These are phyloP conservation scores for Fraxinus sp. DNA, from an alignment of 305 asterid species.

Conservation along the genomic window DNA sequence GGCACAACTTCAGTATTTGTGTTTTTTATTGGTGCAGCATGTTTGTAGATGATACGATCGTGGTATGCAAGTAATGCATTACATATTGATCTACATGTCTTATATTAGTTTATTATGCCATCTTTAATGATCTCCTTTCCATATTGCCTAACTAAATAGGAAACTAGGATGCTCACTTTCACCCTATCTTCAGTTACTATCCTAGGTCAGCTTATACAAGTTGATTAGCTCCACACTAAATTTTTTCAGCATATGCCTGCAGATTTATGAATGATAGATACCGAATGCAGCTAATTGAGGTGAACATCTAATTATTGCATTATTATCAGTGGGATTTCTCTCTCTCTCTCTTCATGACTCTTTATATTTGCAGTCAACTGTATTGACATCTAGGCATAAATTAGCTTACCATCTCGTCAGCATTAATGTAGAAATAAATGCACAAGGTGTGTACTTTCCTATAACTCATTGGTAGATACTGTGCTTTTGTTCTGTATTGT, in stretches of 20 bases:
- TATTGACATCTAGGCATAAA: not conserved
- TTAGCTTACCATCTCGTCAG: not conserved
- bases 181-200: slow-evolving; percentile 1
- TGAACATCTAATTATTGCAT: not conserved
- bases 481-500: not conserved
- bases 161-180: not conserved
- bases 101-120: not conserved
- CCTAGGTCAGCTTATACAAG: not conserved
- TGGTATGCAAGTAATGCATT: not conserved
- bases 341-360: not conserved
- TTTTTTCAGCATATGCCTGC: not conserved
- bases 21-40: not conserved
- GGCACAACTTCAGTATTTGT: not conserved
- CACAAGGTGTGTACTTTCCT: not conserved
- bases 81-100: not conserved
- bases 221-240: not conserved
- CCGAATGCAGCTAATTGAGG: not conserved
- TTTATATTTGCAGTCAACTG: not conserved
- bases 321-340: not conserved
- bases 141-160: not conserved
- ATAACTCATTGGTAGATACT: not conserved
- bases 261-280: not conserved
- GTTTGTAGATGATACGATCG: not conserved
- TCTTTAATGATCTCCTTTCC: not conserved
- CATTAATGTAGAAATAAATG: not conserved